These are phyloP conservation scores for Jaminaea rosea DNA, from an alignment of 1,284 basidiomycete species.

Conservation along the genomic window DNA sequence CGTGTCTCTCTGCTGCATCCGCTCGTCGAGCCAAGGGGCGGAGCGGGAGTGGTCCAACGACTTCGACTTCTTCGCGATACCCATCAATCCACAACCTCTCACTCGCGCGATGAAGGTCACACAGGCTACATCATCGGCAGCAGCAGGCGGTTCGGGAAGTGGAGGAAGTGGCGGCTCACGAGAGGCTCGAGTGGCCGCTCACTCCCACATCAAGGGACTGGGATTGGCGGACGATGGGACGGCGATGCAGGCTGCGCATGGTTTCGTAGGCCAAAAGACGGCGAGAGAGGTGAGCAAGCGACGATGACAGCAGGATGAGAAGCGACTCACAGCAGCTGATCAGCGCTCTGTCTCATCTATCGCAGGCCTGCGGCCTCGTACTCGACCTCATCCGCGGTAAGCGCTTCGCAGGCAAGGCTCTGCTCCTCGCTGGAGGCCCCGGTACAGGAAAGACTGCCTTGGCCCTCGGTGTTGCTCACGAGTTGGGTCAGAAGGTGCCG, in stretches of 20 bases:
- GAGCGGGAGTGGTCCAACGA: too few relatives aligned
- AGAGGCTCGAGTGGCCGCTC: slow-evolving; percentile 63
- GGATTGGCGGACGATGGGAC: slow-evolving; percentile 77
- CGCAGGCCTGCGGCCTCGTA: slow-evolving; percentile 75
- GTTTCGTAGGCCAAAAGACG: slow-evolving; percentile 81
- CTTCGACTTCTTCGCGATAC: too few relatives aligned
- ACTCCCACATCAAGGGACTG: slow-evolving; percentile 92
- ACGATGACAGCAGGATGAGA: not conserved
- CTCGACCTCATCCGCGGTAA: slow-evolving; percentile 82
- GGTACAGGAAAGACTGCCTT: slow-evolving; percentile 94
- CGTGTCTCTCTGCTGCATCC: too few relatives aligned
- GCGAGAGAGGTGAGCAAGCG: slow-evolving; percentile 68
- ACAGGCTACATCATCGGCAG: slow-evolving; percentile 2
- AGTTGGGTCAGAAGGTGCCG: slow-evolving; percentile 85
- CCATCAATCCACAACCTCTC: too few relatives aligned
- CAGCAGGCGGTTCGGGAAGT: not conserved
- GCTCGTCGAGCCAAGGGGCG: too few relatives aligned
- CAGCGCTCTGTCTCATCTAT: not conserved
- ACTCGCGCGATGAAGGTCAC: slow-evolving; percentile 2
- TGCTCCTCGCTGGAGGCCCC: slow-evolving; percentile 78
- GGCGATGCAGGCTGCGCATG: slow-evolving; percentile 60
- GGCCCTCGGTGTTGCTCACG: slow-evolving; percentile 84
- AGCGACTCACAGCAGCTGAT: not conserved
- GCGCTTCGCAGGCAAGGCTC: slow-evolving; percentile 81
- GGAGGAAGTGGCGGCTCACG: slow-evolving; percentile 9